phyloP scores from a whole-genome alignment of 306 rosid species.

The Acacia confusa region DNA sequence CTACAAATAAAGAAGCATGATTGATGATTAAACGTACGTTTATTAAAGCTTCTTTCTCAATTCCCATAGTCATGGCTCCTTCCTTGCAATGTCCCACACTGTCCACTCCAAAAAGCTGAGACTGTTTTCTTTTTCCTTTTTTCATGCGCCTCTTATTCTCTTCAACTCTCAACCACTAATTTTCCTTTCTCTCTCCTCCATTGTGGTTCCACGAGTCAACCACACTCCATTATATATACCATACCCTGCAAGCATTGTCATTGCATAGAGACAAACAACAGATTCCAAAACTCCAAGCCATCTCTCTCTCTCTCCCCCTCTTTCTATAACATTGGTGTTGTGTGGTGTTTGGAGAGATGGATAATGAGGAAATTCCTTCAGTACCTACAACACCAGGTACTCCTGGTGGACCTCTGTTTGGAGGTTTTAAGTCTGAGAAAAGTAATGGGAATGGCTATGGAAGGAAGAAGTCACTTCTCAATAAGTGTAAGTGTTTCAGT shows the following conservation, averaged over 20 bases:
- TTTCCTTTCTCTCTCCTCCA: slow-evolving; percentile 19
- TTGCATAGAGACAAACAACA: slow-evolving; percentile 27
- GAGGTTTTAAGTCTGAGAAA: slow-evolving; percentile 50
- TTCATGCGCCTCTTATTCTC: background rate
- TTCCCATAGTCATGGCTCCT: slow-evolving; percentile 31
- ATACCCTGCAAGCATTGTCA: slow-evolving; percentile 18
- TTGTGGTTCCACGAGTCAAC: slow-evolving; percentile 51
- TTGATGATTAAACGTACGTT: slow-evolving; percentile 21
- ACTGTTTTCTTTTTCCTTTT: background rate
- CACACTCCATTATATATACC: slow-evolving; percentile 27
- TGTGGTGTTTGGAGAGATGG: slow-evolving; percentile 39
- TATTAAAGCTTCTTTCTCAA: slow-evolving; percentile 29
- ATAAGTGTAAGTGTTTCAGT: slow-evolving; percentile 56
- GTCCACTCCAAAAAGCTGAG: slow-evolving; percentile 38
- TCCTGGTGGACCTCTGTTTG: slow-evolving; percentile 78
- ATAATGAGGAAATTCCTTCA: slow-evolving; percentile 59
- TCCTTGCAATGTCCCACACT: slow-evolving; percentile 35
- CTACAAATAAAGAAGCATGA: slow-evolving; percentile 15
- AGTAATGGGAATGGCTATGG: slow-evolving; percentile 32
- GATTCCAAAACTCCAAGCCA: background rate
- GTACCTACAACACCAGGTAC: slow-evolving; percentile 81
- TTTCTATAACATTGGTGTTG: background rate
- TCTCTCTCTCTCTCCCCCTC: slow-evolving; percentile 2
- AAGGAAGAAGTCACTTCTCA: slow-evolving; percentile 63
- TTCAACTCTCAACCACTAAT: slow-evolving; percentile 34